Conservation (phyloP, 1,139 yeast species). For the Taphrina pruni region DNA sequence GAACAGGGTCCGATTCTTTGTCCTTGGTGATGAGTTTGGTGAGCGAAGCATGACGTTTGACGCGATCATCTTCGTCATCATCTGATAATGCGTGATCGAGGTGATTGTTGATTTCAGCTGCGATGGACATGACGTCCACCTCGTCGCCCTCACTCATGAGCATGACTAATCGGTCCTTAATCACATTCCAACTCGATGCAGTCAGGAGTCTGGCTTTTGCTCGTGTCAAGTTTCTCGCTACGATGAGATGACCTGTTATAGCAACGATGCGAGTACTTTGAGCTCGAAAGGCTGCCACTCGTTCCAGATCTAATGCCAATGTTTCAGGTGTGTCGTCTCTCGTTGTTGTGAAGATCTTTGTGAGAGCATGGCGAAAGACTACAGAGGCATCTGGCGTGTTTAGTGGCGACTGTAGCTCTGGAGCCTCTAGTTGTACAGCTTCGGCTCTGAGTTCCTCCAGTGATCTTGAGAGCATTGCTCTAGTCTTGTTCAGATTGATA, state of each 20-base stretch:
- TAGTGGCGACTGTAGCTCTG: not conserved
- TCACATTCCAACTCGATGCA: slow-evolving; percentile 13
- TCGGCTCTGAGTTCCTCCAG: not conserved
- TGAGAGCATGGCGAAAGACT: slow-evolving; percentile 15
- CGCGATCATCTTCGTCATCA: slow-evolving; percentile 11
- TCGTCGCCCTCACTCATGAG: slow-evolving; percentile 1
- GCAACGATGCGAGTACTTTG: slow-evolving; percentile 3
- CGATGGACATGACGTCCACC: slow-evolving; percentile 15
- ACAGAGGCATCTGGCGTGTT: not conserved
- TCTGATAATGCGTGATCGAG: slow-evolving; percentile 12
- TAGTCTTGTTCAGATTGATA: slow-evolving; percentile 5
- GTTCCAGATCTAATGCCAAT: slow-evolving; percentile 20
- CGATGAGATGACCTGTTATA: slow-evolving; percentile 16
- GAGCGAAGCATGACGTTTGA: slow-evolving; percentile 9
- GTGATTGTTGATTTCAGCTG: slow-evolving; percentile 26
- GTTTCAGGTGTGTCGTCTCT: slow-evolving; percentile 23
- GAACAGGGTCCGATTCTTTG: slow-evolving; percentile 3
- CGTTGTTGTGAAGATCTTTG: not conserved
- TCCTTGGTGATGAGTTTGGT: slow-evolving; percentile 6
- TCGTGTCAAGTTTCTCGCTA: slow-evolving; percentile 18
- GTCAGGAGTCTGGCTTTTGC: not conserved
- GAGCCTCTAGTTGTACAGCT: slow-evolving; percentile 1
- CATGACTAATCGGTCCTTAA: slow-evolving; percentile 11
- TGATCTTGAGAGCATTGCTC: slow-evolving; percentile 1
- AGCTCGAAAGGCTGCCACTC: slow-evolving; percentile 5